These are phyloP conservation scores for Hericium erinaceus DNA, from an alignment of 768 basidiomycete species.

Conservation along the genomic window DNA sequence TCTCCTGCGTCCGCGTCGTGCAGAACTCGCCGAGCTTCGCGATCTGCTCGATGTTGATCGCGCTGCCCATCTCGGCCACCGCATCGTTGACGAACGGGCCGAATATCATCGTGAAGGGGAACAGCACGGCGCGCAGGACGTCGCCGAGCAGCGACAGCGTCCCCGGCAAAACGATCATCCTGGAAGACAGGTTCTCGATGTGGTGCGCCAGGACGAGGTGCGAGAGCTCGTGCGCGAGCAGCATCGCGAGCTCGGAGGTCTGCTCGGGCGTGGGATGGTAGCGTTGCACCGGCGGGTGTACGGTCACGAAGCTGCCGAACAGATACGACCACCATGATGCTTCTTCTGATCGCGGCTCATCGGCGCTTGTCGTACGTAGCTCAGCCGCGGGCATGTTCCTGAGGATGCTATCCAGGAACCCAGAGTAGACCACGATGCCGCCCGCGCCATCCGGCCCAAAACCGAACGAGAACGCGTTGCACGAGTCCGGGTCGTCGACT, in stretches of 20 bases:
- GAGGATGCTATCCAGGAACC: conserved; percentile 84
- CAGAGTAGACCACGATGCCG: conserved; percentile 91
- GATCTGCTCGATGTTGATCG: conserved; percentile 62
- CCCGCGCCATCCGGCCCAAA: conserved; percentile 89
- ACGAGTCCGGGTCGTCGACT: conserved; percentile 74
- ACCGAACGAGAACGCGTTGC: conserved; percentile 93
- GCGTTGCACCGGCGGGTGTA: conserved; percentile 20
- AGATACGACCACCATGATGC: conserved; percentile 39
- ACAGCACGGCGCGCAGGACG: conserved; percentile 66
- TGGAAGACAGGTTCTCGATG: conserved; percentile 82
- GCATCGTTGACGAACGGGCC: conserved; percentile 96
- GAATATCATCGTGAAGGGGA: conserved; percentile 84
- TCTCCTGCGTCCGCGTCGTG: conserved; percentile 75
- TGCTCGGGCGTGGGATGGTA: conserved; percentile 61
- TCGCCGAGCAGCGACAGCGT: conserved; percentile 72
- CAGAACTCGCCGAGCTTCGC: conserved; percentile 65
- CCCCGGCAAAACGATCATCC: conserved; percentile 74
- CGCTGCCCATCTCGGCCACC: conserved; percentile 69
- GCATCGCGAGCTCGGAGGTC: conserved; percentile 79
- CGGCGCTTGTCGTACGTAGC: conserved; percentile 16
- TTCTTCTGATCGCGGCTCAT: conserved; percentile 11
- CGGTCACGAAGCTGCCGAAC: conserved; percentile 36
- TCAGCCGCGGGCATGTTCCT: conserved; percentile 24
- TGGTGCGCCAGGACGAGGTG: conserved; percentile 90
- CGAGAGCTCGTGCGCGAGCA: conserved; percentile 89